Conservation (phyloP, 2,329 filamentous ascomycete genomes). For the Colletotrichum filicis region DNA sequence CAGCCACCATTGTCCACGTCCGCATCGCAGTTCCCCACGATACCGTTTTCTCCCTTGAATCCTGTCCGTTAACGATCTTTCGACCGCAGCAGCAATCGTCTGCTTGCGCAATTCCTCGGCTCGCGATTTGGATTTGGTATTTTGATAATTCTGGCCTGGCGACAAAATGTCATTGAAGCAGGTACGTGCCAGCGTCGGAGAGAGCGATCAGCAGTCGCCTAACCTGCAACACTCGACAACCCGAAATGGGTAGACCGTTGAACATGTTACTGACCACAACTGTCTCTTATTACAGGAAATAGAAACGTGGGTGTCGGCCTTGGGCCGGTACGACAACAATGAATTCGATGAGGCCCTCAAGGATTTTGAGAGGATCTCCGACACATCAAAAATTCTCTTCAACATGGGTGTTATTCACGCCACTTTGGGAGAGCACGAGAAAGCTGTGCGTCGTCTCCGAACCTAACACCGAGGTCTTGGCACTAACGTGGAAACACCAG, state of each 20-base stretch:
- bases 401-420: slow-evolving; percentile 99
- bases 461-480: neutral
- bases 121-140: neutral
- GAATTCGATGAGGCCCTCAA: slow-evolving; percentile 91
- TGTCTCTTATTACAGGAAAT: slow-evolving; percentile 77
- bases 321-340: slow-evolving; percentile 94
- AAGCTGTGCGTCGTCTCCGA: slow-evolving; percentile 75
- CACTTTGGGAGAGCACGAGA: slow-evolving; percentile 93
- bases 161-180: slow-evolving; percentile 69
- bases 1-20: neutral
- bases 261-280: slow-evolving; percentile 9
- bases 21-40: slow-evolving; percentile 27
- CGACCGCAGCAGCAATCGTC: slow-evolving; percentile 27
- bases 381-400: slow-evolving; percentile 98
- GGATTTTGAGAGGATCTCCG: slow-evolving; percentile 86
- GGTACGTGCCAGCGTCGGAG: slow-evolving; percentile 49
- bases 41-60: slow-evolving; percentile 16
- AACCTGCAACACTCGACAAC: neutral
- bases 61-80: neutral
- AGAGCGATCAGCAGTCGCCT: neutral
- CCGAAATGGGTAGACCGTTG: neutral
- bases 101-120: slow-evolving; percentile 13
- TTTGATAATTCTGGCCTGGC: neutral
- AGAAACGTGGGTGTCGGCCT: slow-evolving; percentile 95
- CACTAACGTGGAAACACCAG: slow-evolving; percentile 57